Evolutionary conservation across 148 eudicot genomes (phyloP), one percentile per base, ranked within the genome.

Genomic region (Chenopodium berlandieri): DNA sequence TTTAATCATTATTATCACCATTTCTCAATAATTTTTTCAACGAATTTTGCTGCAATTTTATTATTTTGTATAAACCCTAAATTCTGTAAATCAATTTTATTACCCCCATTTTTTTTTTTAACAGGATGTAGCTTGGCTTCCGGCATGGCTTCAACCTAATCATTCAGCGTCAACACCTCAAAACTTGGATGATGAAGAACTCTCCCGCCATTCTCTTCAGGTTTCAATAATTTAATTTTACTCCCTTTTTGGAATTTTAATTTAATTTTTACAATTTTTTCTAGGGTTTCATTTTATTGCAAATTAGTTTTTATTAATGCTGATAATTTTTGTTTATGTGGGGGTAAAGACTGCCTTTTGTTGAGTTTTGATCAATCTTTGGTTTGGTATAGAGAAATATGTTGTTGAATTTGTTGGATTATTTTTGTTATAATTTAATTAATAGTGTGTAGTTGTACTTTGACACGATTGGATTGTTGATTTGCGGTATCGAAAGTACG

Each of bases 61-160:
- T 47, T 19, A 44, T 8, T 1, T 32, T 69, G 48, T 14, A 8
- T 20, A 16, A 73, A 16, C 60, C 56, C 27, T 6, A 64, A 23
- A 22, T 6, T 25, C 7, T 71, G 52, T 22, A 2, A 46, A 73
- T 73, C 47, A 30, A 23, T 32, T 68, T 3, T 9, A 25, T 14
- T 23, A 58, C 11, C 11, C 12, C 2, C 9, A 7, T 22, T 2
- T 75, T 60, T n/a, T 56, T 17, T 12, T 40, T 19, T 7, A 19
- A 20, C 52, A 87, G 89, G 87, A 87, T 80, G 78, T 22, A 16
- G 87, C 85, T 16, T 87, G 86, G 84, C 85, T 87, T 78, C 89
- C 89, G 30, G 75, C 77, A 1, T 87, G 87, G 89, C 84, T 85
- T 83, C 86, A 85, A 78, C 73, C 84, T 23, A 75, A 71, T 73